Conservation (phyloP, 441 rosid genomes). For the Bruguiera hainesii region DNA sequence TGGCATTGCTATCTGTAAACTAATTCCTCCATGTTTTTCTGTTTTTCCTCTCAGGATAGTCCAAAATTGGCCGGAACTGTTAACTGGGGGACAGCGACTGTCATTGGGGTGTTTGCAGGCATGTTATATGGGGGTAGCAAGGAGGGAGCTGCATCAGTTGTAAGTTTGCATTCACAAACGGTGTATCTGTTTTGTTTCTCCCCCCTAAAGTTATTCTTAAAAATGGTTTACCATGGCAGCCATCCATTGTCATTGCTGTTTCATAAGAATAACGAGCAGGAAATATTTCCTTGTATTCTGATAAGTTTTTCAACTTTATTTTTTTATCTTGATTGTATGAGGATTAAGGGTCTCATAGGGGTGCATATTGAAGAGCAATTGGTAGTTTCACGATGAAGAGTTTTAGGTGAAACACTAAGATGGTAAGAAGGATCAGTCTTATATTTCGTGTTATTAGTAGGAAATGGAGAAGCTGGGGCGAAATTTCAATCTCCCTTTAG, state of each 20-base stretch:
- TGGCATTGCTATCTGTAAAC: too few relatives aligned
- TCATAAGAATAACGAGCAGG: neutral
- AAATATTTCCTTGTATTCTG: neutral
- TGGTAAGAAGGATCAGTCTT: neutral
- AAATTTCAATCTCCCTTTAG: neutral
- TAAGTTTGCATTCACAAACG: constrained; percentile 35
- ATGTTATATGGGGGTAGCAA: constrained; percentile 89
- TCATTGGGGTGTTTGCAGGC: constrained; percentile 80
- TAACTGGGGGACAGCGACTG: constrained; percentile 87
- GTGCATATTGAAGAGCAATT: neutral
- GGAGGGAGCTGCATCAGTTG: constrained; percentile 92
- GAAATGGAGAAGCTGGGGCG: neutral
- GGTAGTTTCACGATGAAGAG: neutral
- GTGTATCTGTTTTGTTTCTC: neutral
- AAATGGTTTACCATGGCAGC: neutral
- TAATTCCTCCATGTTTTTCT: neutral
- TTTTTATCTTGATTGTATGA: constrained; percentile 1
- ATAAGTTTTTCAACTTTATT: neutral
- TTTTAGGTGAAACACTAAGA: neutral
- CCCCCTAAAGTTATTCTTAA: neutral
- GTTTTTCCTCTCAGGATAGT: constrained; percentile 33
- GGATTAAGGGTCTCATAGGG: neutral
- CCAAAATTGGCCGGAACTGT: constrained; percentile 63
- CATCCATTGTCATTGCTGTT: neutral
- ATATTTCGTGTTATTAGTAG: neutral